These are phyloP conservation scores for Chionographis japonica DNA, from an alignment of 106 monocot species.

Conservation along the genomic window DNA sequence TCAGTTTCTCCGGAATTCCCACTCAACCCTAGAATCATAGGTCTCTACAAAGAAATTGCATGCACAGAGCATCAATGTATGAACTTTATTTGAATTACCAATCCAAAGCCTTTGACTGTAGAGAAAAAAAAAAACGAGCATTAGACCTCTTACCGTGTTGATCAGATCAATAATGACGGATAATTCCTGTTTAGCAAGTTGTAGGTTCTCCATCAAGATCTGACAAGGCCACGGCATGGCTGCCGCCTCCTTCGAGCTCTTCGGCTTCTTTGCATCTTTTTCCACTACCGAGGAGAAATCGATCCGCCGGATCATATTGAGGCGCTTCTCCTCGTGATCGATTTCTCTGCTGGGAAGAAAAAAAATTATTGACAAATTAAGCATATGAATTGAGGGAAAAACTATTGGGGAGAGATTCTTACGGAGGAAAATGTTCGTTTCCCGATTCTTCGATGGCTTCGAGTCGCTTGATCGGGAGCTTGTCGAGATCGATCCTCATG, in stretches of 20 bases:
- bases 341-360: constrained; percentile 39
- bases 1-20: too few species aligned
- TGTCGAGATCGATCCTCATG: constrained; percentile 76
- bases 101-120: too few species aligned
- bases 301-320: constrained; percentile 67
- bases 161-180: constrained; percentile 78
- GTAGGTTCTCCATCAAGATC: constrained; percentile 76
- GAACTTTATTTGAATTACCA: too few species aligned
- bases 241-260: constrained; percentile 30
- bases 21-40: too few species aligned
- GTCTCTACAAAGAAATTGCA: too few species aligned
- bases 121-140: too few species aligned
- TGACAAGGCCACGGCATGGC: constrained; percentile 69
- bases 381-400: not conserved
- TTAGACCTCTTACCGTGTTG: constrained; percentile 20
- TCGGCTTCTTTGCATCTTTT: constrained; percentile 60
- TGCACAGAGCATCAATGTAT: too few species aligned
- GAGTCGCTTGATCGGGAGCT: constrained; percentile 91
- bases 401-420: not conserved
- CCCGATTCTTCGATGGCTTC: constrained; percentile 85
- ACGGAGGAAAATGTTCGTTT: constrained; percentile 80
- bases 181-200: constrained; percentile 78
- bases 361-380: not conserved
- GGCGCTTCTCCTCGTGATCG: constrained; percentile 73
- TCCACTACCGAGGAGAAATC: constrained; percentile 82